phyloP scores from a whole-genome alignment of 345 rosid genomes.

The Eucalyptus curtisii region DNA sequence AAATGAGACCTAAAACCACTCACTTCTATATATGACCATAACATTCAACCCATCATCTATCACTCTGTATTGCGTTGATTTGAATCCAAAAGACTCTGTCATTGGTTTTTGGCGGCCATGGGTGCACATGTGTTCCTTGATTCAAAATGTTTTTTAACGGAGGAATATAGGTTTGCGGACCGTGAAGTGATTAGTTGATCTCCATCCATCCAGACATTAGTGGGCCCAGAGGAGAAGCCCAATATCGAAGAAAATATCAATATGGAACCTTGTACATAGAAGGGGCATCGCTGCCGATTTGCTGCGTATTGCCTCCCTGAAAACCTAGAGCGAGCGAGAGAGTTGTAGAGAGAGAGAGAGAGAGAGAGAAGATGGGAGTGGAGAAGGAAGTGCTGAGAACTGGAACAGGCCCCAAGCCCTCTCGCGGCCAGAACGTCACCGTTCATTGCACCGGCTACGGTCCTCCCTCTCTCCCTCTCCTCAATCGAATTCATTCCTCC shows the following conservation, averaged over 20 bases:
- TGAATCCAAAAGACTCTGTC: background rate
- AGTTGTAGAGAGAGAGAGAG: background rate
- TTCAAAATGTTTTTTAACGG: background rate
- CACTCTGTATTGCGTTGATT: background rate
- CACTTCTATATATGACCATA: background rate
- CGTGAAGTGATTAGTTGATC: background rate
- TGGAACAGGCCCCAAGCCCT: constrained; percentile 22
- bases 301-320: background rate
- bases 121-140: background rate
- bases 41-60: background rate
- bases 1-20: too few species aligned
- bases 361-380: background rate
- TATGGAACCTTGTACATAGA: background rate
- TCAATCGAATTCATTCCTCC: background rate
- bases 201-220: background rate
- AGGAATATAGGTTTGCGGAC: background rate
- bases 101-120: background rate
- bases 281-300: background rate
- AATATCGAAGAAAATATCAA: background rate
- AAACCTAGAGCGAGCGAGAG: background rate
- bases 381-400: background rate
- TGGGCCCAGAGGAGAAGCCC: background rate
- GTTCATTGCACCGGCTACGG: constrained; percentile 74
- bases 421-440: constrained; percentile 48
- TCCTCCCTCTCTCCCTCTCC: background rate